Evolutionary conservation across 1,139 yeast species (phyloP).

Genomic region (Pichia terricola): DNA sequence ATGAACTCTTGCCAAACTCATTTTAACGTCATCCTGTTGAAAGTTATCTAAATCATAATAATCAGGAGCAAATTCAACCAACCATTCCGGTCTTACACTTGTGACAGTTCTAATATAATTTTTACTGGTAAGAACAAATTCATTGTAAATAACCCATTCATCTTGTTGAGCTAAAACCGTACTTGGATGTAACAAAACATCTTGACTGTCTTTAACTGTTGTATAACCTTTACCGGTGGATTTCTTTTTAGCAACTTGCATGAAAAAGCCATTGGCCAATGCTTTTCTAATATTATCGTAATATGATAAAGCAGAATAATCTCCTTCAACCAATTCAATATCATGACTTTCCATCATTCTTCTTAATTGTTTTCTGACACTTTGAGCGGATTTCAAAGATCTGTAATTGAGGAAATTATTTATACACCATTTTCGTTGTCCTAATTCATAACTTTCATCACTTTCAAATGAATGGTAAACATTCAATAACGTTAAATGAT

Average conservation of each 20-base stretch:
- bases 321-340: constrained; percentile 61
- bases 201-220: constrained; percentile 93
- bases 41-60: constrained; percentile 71
- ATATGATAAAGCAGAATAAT: constrained; percentile 58
- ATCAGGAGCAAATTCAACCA: constrained; percentile 76
- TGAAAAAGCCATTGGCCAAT: constrained; percentile 85
- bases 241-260: constrained; percentile 92
- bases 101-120: constrained; percentile 94
- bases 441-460: constrained; percentile 54
- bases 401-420: constrained; percentile 80
- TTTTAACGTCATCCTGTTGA: constrained; percentile 72
- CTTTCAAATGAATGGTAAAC: constrained; percentile 79
- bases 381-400: constrained; percentile 74
- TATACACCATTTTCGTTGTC: constrained; percentile 78
- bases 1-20: constrained; percentile 64
- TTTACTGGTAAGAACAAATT: constrained; percentile 86
- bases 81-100: constrained; percentile 85
- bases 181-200: constrained; percentile 86
- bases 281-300: constrained; percentile 77
- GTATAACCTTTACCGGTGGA: constrained; percentile 69
- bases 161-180: constrained; percentile 78
- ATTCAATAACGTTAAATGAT: constrained; percentile 81
- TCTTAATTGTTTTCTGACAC: constrained; percentile 73
- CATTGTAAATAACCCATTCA: constrained; percentile 93
- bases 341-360: constrained; percentile 79